Percentiles rank a stretch among this genome's conserved stretches.
Conservation (phyloP, 768 basidiomycete species). For the Termitomyces sp. region DNA sequence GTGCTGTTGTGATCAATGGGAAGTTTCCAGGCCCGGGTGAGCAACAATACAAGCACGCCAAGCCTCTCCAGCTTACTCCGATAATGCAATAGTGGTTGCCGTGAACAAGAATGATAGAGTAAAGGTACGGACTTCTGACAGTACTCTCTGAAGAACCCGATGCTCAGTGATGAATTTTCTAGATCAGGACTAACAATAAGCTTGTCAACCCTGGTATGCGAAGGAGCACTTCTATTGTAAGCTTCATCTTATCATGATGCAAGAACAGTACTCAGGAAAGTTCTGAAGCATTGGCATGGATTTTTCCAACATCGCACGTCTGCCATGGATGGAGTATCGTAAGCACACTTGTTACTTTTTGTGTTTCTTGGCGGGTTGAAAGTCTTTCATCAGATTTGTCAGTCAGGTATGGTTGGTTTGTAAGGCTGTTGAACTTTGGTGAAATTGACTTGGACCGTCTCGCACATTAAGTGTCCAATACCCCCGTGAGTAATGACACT, state of each 20-base stretch:
- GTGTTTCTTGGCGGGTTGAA: not conserved
- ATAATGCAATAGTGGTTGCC: not conserved
- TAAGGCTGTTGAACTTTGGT: too few relatives aligned
- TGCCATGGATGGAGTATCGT: conserved; percentile 30
- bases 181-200: conserved; percentile 10
- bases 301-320: conserved; percentile 29
- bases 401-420: conserved; percentile 24
- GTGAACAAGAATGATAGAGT: not conserved
- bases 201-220: conserved; percentile 18
- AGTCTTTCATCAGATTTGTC: conserved; percentile 26
- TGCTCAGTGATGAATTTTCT: not conserved
- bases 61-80: too few relatives aligned
- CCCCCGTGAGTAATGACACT: conserved; percentile 12
- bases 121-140: not conserved
- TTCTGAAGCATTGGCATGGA: conserved; percentile 26
- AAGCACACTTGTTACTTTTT: conserved; percentile 1
- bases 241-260: not conserved
- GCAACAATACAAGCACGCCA: not conserved
- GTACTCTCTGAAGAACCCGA: not conserved
- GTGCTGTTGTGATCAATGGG: not conserved
- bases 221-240: conserved; percentile 19
- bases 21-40: not conserved
- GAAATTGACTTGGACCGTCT: too few relatives aligned
- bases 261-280: not conserved
- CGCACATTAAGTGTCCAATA: conserved; percentile 31